These are phyloP conservation scores for Coniophora puteana DNA, from an alignment of 1,284 basidiomycete genomes.

Conservation along the genomic window DNA sequence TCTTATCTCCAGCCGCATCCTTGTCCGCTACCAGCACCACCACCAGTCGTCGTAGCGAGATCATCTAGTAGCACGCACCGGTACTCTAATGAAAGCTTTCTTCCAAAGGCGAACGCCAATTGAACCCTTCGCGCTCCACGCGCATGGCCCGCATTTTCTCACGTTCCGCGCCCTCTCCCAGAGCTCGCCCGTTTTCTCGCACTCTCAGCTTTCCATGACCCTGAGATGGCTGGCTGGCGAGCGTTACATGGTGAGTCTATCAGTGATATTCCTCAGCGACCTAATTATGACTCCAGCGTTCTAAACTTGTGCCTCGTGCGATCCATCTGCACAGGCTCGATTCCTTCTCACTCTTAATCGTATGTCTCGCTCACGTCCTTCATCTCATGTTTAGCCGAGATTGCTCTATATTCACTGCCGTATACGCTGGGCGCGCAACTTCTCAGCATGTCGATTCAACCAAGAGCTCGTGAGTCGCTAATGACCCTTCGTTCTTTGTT, in stretches of 20 bases:
- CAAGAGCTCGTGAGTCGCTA: constrained; percentile 39
- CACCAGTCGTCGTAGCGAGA: no score
- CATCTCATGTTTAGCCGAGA: neutral
- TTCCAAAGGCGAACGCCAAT: no score
- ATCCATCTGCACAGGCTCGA: constrained; percentile 41
- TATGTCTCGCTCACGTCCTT: constrained; percentile 15
- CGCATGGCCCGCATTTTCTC: no score
- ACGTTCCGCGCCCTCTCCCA: no score
- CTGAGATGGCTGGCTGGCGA: neutral
- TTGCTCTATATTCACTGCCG: neutral
- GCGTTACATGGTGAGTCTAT: no score
- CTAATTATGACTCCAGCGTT: neutral
- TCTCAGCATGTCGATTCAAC: constrained; percentile 38
- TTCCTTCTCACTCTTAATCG: constrained; percentile 34
- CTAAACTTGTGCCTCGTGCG: no score
- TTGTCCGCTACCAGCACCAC: no score
- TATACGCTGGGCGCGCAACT: constrained; percentile 32
- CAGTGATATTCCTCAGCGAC: neutral
- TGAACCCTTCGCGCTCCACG: no score
- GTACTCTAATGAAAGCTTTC: no score
- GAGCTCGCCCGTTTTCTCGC: neutral
- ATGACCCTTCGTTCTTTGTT: constrained; percentile 13
- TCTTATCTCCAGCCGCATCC: no score
- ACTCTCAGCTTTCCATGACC: neutral
- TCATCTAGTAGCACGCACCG: no score